phyloP scores from a whole-genome alignment of 257 asterid genomes.

The Solanum arcanum region DNA sequence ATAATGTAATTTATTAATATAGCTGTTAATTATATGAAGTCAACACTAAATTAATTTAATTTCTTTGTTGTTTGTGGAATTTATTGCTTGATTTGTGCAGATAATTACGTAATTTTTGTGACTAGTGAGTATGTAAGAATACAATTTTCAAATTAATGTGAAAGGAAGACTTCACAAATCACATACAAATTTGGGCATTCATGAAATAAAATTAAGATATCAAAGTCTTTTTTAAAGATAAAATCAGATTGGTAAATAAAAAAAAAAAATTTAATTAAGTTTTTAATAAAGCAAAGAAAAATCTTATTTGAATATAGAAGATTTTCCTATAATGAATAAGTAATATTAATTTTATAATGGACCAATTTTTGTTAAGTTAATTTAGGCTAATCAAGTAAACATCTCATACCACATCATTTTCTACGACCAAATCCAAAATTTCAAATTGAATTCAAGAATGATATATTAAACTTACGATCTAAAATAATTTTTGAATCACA shows the following conservation, averaged over 20 bases:
- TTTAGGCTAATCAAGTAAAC: not conserved
- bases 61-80: not conserved
- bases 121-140: not conserved
- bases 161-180: not conserved
- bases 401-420: not conserved
- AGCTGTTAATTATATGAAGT: not conserved
- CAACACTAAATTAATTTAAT: not conserved
- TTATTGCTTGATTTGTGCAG: not conserved
- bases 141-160: not conserved
- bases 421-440: not conserved
- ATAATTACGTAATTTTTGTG: not conserved
- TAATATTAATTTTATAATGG: no score
- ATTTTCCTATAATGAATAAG: not conserved
- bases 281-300: no score
- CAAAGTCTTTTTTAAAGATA: no score
- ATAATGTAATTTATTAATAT: not conserved
- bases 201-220: not conserved
- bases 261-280: no score
- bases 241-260: rapidly evolving
- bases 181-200: not conserved
- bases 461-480: no score
- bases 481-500: not conserved
- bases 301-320: not conserved
- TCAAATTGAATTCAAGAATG: not conserved
- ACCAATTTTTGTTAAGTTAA: no score